Percentiles rank a stretch among this genome's conserved stretches.
Evolutionary conservation across 345 rosid species (phyloP).

Genomic region (Dipteronia dyeriana): DNA sequence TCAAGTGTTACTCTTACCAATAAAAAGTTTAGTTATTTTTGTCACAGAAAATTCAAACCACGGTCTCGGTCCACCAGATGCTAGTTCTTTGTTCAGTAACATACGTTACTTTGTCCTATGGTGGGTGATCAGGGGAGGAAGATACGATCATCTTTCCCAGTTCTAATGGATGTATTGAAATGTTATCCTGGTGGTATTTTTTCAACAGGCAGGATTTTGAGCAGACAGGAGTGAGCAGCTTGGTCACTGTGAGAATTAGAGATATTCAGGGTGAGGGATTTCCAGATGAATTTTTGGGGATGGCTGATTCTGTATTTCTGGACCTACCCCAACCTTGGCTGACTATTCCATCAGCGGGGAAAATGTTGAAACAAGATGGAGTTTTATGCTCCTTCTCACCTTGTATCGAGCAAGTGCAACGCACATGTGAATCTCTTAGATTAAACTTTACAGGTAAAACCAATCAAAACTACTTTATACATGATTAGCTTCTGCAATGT

Average conservation of each 20-base stretch:
- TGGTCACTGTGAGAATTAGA: conserved; percentile 83
- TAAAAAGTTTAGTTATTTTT: neutral
- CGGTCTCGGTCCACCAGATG: neutral
- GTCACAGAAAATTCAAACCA: neutral
- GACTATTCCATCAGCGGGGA: conserved; percentile 70
- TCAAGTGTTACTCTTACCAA: neutral
- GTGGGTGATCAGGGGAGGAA: neutral
- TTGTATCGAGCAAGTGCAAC: conserved; percentile 95
- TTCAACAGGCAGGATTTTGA: conserved; percentile 77
- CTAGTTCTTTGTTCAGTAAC: neutral
- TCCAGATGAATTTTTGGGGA: conserved; percentile 62
- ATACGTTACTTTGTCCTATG: neutral
- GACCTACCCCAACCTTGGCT: conserved; percentile 93
- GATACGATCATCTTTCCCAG: neutral
- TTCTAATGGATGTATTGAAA: neutral
- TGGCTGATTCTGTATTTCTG: conserved; percentile 74
- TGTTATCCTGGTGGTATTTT: conserved; percentile 4
- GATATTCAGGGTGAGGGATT: conserved; percentile 93
- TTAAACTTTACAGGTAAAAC: conserved; percentile 67
- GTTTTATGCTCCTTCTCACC: conserved; percentile 90
- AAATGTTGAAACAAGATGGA: conserved; percentile 86
- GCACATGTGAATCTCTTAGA: conserved; percentile 73
- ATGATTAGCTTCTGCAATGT: neutral
- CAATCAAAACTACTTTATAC: neutral
- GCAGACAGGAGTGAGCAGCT: conserved; percentile 64